Evolutionary conservation across 2,329 filamentous ascomycete species (phyloP).

Genomic region (Paecilomyces dactylethromorphus): DNA sequence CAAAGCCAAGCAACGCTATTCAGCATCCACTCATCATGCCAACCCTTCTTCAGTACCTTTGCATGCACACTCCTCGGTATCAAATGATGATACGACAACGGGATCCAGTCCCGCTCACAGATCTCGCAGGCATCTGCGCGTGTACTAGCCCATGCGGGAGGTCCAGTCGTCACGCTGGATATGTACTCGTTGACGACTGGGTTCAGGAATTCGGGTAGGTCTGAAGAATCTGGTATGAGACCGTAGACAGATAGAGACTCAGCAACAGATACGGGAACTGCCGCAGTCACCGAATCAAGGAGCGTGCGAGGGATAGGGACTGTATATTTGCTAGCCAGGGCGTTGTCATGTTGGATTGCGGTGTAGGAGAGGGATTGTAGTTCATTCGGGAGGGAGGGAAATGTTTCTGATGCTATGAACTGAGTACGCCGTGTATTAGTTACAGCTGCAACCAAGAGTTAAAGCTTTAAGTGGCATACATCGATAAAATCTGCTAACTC

Average conservation of each 20-base stretch:
- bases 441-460: neutral
- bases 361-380: conserved; percentile 59
- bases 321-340: conserved; percentile 51
- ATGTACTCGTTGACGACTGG: conserved; percentile 61
- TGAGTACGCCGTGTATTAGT: conserved; percentile 17
- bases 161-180: conserved; percentile 49
- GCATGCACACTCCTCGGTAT: conserved; percentile 73
- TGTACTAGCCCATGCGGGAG: conserved; percentile 57
- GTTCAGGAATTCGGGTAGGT: conserved; percentile 51
- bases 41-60: conserved; percentile 69
- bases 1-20: conserved; percentile 83
- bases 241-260: conserved; percentile 65
- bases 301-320: conserved; percentile 49
- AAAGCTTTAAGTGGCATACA: conserved; percentile 27
- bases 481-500: conserved; percentile 76
- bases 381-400: conserved; percentile 55
- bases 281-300: conserved; percentile 47
- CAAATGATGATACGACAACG: conserved; percentile 76
- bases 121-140: conserved; percentile 63
- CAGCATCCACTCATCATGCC: conserved; percentile 69
- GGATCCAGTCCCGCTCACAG: conserved; percentile 67
- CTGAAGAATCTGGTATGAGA: conserved; percentile 46
- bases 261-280: conserved; percentile 53
- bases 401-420: conserved; percentile 67
- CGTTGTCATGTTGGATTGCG: conserved; percentile 42